A percentile compares a stretch with the other conserved stretches of the same genome.
Conservation (phyloP, 208 protist genomes). For the Endotrypanum monterogeii region DNA sequence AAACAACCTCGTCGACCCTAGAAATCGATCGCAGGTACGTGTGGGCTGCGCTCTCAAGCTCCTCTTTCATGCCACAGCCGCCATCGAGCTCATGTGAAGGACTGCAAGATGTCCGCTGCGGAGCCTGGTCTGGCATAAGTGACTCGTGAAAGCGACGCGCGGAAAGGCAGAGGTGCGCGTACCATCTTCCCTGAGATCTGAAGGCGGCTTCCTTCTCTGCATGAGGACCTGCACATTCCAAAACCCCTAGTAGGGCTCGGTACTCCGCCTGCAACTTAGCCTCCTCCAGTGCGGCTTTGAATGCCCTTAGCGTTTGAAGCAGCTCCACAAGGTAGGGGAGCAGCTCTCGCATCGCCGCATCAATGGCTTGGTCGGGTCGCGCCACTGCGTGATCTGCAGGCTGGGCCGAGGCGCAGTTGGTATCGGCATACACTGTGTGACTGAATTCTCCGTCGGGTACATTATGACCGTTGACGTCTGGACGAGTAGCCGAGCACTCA, state of each 20-base stretch:
- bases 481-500: background rate
- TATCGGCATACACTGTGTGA: no score
- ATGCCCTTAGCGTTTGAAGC: background rate
- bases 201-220: background rate
- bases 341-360: background rate
- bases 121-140: background rate
- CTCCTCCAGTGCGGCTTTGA: slow-evolving; percentile 11
- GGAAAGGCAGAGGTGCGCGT: slow-evolving; percentile 1
- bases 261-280: slow-evolving; percentile 5
- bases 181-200: background rate
- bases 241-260: background rate
- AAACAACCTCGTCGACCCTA: slow-evolving; percentile 2
- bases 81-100: background rate
- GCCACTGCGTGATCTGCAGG: background rate
- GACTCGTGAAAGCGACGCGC: background rate
- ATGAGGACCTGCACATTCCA: background rate
- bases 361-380: background rate
- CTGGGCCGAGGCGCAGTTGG: background rate
- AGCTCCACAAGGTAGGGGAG: slow-evolving; percentile 1
- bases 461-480: background rate
- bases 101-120: background rate
- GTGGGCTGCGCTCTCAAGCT: slow-evolving; percentile 1
- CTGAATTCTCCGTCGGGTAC: background rate
- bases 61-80: background rate
- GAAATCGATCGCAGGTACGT: slow-evolving; percentile 6